Conservation (phyloP, 768 basidiomycete species). For the Russula olivacea region DNA sequence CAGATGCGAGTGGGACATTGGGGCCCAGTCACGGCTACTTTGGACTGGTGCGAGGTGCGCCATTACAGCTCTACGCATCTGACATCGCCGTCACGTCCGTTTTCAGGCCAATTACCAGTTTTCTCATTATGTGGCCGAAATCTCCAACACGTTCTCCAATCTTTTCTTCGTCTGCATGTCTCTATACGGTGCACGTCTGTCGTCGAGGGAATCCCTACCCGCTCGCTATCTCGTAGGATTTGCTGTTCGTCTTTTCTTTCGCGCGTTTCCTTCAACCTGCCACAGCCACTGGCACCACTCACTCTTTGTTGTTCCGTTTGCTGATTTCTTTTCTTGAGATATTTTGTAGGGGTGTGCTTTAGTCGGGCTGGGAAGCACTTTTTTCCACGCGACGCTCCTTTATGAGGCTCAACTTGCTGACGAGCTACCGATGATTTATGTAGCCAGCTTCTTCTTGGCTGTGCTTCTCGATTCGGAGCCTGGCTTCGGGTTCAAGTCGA, state of each 20-base stretch:
- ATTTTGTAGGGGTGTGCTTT: slow-evolving; percentile 51
- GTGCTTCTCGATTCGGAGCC: slow-evolving; percentile 53
- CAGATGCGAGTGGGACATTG: slow-evolving; percentile 29
- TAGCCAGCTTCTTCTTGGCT: slow-evolving; percentile 54
- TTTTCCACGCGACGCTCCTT: slow-evolving; percentile 71
- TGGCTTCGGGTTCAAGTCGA: slow-evolving; percentile 41
- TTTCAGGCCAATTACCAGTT: slow-evolving; percentile 69
- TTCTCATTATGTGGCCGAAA: slow-evolving; percentile 70
- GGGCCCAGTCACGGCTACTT: slow-evolving; percentile 62
- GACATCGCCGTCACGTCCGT: background rate
- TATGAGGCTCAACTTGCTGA: slow-evolving; percentile 77
- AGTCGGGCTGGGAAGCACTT: slow-evolving; percentile 70
- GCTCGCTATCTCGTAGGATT: slow-evolving; percentile 35
- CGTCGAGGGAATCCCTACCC: slow-evolving; percentile 32
- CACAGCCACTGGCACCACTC: too few species aligned
- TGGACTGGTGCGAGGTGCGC: slow-evolving; percentile 70
- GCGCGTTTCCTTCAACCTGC: background rate
- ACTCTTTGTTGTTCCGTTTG: background rate
- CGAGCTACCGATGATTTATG: slow-evolving; percentile 79
- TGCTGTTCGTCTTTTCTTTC: slow-evolving; percentile 26
- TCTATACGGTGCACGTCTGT: slow-evolving; percentile 40
- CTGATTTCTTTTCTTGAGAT: background rate
- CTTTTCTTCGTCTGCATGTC: slow-evolving; percentile 52
- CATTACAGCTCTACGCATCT: background rate
- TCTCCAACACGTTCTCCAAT: slow-evolving; percentile 63